These are phyloP conservation scores for Colletotrichum spaethianum DNA, from an alignment of 2,329 filamentous ascomycete genomes.

Conservation along the genomic window DNA sequence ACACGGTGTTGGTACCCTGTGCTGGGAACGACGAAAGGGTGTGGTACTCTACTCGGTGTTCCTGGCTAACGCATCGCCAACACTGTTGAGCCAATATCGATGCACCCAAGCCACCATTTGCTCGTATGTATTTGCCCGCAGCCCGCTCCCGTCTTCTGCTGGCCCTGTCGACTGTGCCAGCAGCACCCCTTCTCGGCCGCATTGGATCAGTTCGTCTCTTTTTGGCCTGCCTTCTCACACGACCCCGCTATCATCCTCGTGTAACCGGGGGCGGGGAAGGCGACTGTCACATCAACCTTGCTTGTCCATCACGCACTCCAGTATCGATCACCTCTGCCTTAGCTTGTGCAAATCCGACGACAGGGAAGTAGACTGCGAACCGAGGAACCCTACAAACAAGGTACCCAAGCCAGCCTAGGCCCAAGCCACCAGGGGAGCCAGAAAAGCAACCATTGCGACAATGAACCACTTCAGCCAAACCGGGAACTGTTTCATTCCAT, in stretches of 20 bases:
- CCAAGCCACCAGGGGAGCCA: conserved; percentile 20
- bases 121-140: conserved; percentile 21
- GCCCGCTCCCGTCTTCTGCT: conserved; percentile 9
- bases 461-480: conserved; percentile 19
- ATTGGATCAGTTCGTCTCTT: conserved; percentile 29
- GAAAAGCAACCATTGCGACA: conserved; percentile 35
- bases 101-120: conserved; percentile 27
- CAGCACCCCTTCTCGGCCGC: conserved; percentile 15
- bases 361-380: conserved; percentile 7
- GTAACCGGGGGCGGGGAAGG: conserved; percentile 7
- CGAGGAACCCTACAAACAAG: conserved; percentile 3
- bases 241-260: conserved; percentile 24
- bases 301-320: neutral
- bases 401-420: neutral
- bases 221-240: conserved; percentile 18
- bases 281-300: neutral
- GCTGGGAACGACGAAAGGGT: conserved; percentile 8
- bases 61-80: conserved; percentile 35
- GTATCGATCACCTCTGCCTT: conserved; percentile 19
- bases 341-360: conserved; percentile 24
- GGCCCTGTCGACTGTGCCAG: neutral
- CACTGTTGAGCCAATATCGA: conserved; percentile 20
- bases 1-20: neutral
- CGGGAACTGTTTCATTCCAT: conserved; percentile 37
- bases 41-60: conserved; percentile 30